Conservation (phyloP, 768 basidiomycete species). For the Lepiota brunneoincarnata region DNA sequence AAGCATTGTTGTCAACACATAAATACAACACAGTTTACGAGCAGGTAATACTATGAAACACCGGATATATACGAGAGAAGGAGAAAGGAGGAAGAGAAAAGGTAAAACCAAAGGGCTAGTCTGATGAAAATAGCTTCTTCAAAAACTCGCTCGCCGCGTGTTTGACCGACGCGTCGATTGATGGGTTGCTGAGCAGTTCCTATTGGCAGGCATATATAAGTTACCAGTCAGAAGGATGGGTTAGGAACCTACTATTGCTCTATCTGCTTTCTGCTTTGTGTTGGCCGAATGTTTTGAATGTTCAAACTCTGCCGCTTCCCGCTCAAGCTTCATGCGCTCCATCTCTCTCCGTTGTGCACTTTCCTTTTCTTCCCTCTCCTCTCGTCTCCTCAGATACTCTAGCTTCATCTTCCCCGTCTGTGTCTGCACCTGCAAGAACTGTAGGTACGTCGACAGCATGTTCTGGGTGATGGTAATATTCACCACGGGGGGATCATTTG, state of each 20-base stretch:
- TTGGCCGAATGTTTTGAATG: conserved; percentile 46
- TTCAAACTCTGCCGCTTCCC: conserved; percentile 56
- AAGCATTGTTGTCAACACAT: conserved; percentile 3
- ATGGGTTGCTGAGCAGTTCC: conserved; percentile 59
- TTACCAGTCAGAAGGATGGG: neutral
- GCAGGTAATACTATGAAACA: conserved; percentile 1
- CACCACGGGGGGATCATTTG: conserved; percentile 15
- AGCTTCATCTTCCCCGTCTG: conserved; percentile 70
- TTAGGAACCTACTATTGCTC: conserved; percentile 49
- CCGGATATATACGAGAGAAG: conserved; percentile 5
- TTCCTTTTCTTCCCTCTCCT: conserved; percentile 69
- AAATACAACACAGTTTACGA: conserved; percentile 2
- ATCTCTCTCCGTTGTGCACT: conserved; percentile 46
- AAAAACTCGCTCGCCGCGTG: conserved; percentile 71
- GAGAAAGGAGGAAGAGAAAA: neutral
- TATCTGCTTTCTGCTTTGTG: conserved; percentile 60
- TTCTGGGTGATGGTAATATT: conserved; percentile 55
- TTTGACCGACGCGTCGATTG: conserved; percentile 57
- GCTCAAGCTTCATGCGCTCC: conserved; percentile 51
- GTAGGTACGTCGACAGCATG: conserved; percentile 54
- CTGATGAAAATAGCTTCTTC: conserved; percentile 41
- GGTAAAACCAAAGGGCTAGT: neutral
- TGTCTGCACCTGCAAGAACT: conserved; percentile 63
- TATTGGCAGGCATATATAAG: conserved; percentile 16
- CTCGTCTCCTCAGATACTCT: conserved; percentile 63